Percentiles rank a stretch among this genome's conserved stretches.
phyloP scores from a whole-genome alignment of 2,329 filamentous ascomycete genomes.

The Davidsoniella neocaledoniae region DNA sequence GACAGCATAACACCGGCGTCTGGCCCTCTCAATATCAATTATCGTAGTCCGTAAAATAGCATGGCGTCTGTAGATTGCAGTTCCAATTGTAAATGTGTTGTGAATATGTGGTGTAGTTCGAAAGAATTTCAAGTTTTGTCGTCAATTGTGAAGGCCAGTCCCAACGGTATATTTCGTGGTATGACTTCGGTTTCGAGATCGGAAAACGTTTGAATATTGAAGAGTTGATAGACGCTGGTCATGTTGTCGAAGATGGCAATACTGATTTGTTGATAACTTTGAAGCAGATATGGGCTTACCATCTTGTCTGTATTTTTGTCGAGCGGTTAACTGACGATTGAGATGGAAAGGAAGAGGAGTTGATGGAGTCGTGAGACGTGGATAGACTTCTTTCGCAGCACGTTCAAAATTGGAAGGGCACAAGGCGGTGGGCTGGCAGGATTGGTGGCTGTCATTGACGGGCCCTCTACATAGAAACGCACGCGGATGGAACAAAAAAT shows the following conservation, averaged over 20 bases:
- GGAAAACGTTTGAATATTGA: too few species aligned
- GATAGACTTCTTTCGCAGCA: constrained; percentile 13
- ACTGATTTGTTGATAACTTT: background rate
- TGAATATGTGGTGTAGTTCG: too few species aligned
- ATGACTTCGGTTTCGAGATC: background rate
- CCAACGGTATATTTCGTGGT: background rate
- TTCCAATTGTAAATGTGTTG: too few species aligned
- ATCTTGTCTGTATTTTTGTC: constrained; percentile 37
- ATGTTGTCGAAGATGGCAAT: constrained; percentile 5
- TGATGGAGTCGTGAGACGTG: constrained; percentile 12
- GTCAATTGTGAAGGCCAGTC: too few species aligned
- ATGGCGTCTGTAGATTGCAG: too few species aligned
- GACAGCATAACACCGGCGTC: constrained; percentile 14
- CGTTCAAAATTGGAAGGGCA: constrained; percentile 12
- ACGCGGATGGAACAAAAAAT: background rate
- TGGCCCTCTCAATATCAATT: constrained; percentile 14
- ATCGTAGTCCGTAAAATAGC: background rate
- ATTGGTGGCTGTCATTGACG: too few species aligned
- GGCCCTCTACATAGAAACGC: too few species aligned
- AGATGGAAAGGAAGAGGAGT: constrained; percentile 11
- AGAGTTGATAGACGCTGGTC: constrained; percentile 2
- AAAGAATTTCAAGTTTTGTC: too few species aligned
- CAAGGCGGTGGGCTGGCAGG: constrained; percentile 3
- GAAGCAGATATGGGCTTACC: constrained; percentile 34
- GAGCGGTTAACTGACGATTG: constrained; percentile 13